Base-by-base conservation (phyloP, 768 basidiomycete genomes). In the Dioszegia hungarica region DNA sequence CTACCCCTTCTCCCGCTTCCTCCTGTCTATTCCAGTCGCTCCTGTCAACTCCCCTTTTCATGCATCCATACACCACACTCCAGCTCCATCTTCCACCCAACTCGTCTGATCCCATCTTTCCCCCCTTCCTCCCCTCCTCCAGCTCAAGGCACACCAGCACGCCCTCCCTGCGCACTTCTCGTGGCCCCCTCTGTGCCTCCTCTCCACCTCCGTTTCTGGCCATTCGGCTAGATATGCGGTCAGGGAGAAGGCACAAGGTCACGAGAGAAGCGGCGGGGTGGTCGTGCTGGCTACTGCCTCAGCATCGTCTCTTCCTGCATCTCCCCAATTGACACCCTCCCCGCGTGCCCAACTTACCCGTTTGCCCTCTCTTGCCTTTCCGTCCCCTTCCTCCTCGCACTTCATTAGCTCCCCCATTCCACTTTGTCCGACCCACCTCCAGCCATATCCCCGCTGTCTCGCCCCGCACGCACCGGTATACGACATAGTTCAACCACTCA, bases 221-320 rank as follows among this genome's bases (percentile, higher is more conserved):
- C 20, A 10, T 19, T 39, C 20, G 10, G 38, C 6, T 12, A 19
- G 22, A 33, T 5, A 36, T 33, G 31, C 8, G 5, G 39, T 34
- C 37, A 31, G 56, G 28, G n/a, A n/a, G n/a, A n/a, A 29, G 41
- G 28, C 27, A 41, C 56, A n/a, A n/a, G n/a, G n/a, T n/a, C n/a
- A 57, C 56, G 56, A 57, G 56, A 57, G 56, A 57, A 57, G 56
- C 56, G 56, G 56, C 56, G 47, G 56, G 56, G 56, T 50, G 40
- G 56, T 57, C 56, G 56, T 25, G 56, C 56, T 57, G 56, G 45
- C n/a, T n/a, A n/a, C n/a, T n/a, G n/a, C n/a, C n/a, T n/a, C n/a
- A n/a, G n/a, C n/a, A n/a, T n/a, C n/a, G n/a, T n/a, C n/a, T n/a
- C n/a, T n/a, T n/a, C n/a, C n/a, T n/a, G n/a, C n/a, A n/a, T n/a